phyloP scores from a whole-genome alignment of 768 basidiomycete species.

The Multifurca ochricompacta region DNA sequence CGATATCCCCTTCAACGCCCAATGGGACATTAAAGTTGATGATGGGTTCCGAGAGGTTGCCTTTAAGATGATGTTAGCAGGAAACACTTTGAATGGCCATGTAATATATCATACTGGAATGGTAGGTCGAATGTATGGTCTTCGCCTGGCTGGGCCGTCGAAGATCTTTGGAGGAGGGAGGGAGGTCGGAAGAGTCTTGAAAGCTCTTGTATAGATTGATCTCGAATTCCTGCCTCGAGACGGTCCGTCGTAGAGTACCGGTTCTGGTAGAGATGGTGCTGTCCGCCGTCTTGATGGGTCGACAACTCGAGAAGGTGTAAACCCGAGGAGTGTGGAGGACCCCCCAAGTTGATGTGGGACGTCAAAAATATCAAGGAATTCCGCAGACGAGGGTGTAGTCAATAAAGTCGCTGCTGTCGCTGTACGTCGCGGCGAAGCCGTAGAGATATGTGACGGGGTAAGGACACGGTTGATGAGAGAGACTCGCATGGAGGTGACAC shows the following conservation, averaged over 20 bases:
- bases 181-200: conserved; percentile 19
- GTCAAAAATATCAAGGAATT: conserved; percentile 47
- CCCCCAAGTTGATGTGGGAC: conserved; percentile 36
- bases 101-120: background rate
- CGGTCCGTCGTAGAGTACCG: conserved; percentile 14
- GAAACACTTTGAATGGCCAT: background rate
- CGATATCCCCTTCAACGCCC: background rate
- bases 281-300: conserved; percentile 7
- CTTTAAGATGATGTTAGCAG: background rate
- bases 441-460: background rate
- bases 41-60: background rate
- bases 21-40: background rate
- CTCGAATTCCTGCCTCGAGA: conserved; percentile 18
- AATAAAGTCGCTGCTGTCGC: background rate
- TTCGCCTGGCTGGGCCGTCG: conserved; percentile 36
- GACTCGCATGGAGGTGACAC: background rate
- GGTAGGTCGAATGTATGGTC: background rate
- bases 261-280: conserved; percentile 14
- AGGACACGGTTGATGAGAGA: background rate
- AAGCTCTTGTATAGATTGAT: background rate
- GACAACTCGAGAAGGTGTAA: conserved; percentile 5
- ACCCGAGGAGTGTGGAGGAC: conserved; percentile 26
- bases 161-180: conserved; percentile 30
- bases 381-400: background rate
- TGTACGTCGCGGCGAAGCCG: background rate